These are phyloP conservation scores for Candida montana DNA, from an alignment of 805 yeast species.

Conservation along the genomic window DNA sequence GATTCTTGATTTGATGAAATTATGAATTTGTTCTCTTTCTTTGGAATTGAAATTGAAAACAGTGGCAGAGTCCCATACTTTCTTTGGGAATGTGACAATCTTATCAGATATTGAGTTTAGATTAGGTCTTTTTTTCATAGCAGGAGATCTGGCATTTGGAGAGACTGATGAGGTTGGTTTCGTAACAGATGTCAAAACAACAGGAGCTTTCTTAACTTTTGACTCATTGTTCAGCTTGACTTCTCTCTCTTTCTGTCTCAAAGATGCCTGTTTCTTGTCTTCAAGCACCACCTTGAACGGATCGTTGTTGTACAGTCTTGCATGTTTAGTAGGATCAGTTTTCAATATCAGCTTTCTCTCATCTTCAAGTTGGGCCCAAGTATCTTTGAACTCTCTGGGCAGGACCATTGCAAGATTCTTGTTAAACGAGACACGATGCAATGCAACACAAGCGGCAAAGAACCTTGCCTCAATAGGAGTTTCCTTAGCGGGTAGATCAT, in stretches of 20 bases:
- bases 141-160: not conserved
- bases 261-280: constrained; percentile 39
- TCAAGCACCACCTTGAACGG: constrained; percentile 74
- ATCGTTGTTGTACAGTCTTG: constrained; percentile 54
- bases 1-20: constrained; percentile 50
- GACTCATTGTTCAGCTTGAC: constrained; percentile 43
- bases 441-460: constrained; percentile 81
- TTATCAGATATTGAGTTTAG: constrained; percentile 10
- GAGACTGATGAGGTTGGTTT: constrained; percentile 9
- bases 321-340: constrained; percentile 42
- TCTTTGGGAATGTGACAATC: constrained; percentile 34
- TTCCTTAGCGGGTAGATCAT: constrained; percentile 56
- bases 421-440: constrained; percentile 72
- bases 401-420: constrained; percentile 84
- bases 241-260: constrained; percentile 41
- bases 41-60: constrained; percentile 64
- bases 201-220: constrained; percentile 44
- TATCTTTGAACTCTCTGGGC: constrained; percentile 72
- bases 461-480: constrained; percentile 90
- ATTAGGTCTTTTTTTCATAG: constrained; percentile 6
- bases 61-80: constrained; percentile 68
- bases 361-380: constrained; percentile 72
- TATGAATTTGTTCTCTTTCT: constrained; percentile 57
- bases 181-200: constrained; percentile 32
- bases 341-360: constrained; percentile 47